Percentiles rank a stretch among this genome's conserved stretches.
Conservation (phyloP, 2,329 filamentous ascomycete species). For the Fusarium burgessii region DNA sequence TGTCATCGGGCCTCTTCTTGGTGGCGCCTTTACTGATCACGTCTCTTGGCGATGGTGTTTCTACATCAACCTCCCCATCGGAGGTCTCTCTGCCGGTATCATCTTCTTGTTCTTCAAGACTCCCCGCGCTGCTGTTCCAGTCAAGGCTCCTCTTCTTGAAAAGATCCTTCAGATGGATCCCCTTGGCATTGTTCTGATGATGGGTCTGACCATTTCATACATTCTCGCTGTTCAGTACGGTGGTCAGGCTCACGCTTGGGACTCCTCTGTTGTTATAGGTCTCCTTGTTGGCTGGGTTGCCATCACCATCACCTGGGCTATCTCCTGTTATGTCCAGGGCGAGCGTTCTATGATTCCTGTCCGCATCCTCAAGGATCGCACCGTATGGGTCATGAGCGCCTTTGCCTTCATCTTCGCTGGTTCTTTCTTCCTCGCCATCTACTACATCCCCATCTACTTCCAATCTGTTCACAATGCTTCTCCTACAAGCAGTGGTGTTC, state of each 20-base stretch:
- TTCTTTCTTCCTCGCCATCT: slow-evolving; percentile 59
- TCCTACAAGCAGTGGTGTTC: slow-evolving; percentile 57
- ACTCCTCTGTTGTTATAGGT: slow-evolving; percentile 55
- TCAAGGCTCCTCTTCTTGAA: slow-evolving; percentile 53
- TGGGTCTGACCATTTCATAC: slow-evolving; percentile 58
- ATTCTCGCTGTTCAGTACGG: slow-evolving; percentile 63
- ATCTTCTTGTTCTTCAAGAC: slow-evolving; percentile 58
- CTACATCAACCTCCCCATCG: slow-evolving; percentile 56
- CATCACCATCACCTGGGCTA: slow-evolving; percentile 51
- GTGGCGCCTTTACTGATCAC: slow-evolving; percentile 54
- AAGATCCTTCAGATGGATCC: slow-evolving; percentile 64
- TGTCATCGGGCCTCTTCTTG: slow-evolving; percentile 53
- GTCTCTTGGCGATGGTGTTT: slow-evolving; percentile 57
- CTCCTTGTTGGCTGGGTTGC: slow-evolving; percentile 56
- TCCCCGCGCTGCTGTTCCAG: slow-evolving; percentile 54
- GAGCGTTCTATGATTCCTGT: slow-evolving; percentile 59
- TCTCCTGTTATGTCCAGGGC: slow-evolving; percentile 57
- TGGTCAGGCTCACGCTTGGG: slow-evolving; percentile 59
- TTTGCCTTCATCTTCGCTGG: slow-evolving; percentile 59
- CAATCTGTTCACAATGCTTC: slow-evolving; percentile 56
- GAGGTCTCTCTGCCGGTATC: slow-evolving; percentile 51
- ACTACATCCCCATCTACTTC: slow-evolving; percentile 63
- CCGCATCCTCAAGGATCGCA: slow-evolving; percentile 55
- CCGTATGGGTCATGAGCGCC: slow-evolving; percentile 52
- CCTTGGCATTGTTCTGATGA: slow-evolving; percentile 58